phyloP scores from a whole-genome alignment of 257 asterid species.

The Forsythia viridissima region DNA sequence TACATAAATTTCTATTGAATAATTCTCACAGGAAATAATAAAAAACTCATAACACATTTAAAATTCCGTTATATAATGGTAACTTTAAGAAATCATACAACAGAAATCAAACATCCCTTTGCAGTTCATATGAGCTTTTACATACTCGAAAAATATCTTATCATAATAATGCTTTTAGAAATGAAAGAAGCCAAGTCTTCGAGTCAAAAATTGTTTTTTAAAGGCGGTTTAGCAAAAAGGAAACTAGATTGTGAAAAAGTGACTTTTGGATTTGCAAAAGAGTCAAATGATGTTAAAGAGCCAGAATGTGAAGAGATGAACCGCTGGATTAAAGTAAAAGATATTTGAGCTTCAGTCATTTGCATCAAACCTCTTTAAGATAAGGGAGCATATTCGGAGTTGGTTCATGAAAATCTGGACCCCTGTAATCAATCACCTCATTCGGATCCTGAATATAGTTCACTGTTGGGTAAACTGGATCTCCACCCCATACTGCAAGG shows the following conservation, averaged over 20 bases:
- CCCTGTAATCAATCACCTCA: slow-evolving; percentile 90
- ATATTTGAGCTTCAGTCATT: slow-evolving; percentile 11
- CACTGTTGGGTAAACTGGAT: slow-evolving; percentile 95
- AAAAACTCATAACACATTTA: neutral
- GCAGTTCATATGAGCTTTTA: neutral
- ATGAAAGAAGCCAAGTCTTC: neutral
- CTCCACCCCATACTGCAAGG: slow-evolving; percentile 97
- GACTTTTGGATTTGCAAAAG: neutral
- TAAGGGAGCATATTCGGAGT: slow-evolving; percentile 87
- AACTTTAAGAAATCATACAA: neutral
- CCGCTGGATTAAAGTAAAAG: neutral
- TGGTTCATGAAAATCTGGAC: slow-evolving; percentile 97
- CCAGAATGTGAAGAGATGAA: neutral
- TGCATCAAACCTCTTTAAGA: slow-evolving; percentile 84
- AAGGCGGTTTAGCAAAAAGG: neutral
- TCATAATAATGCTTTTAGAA: neutral
- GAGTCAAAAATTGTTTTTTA: neutral
- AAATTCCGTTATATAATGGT: neutral
- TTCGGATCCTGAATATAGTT: slow-evolving; percentile 97
- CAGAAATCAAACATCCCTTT: neutral
- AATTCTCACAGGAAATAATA: neutral
- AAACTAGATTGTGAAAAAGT: neutral
- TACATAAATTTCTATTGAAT: neutral
- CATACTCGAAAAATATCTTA: neutral
- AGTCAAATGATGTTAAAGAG: neutral